Evolutionary conservation across 225 moss, liverwort and hornwort species (phyloP), one percentile per base, ranked within the genome.

Genomic region (Bryum argenteum): DNA sequence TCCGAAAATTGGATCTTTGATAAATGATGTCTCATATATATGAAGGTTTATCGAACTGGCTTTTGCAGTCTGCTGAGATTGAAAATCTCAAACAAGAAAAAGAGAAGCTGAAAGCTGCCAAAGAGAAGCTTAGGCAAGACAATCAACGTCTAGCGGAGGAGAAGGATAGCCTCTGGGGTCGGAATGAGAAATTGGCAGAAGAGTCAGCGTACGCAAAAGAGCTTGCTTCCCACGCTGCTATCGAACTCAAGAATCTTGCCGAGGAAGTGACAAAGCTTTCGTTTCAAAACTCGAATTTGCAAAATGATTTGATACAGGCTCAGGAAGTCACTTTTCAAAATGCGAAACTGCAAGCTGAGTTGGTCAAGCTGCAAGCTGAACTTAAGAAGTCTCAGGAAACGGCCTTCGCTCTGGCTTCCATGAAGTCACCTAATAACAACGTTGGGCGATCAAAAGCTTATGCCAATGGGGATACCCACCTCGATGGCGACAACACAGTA

Each of bases 251-350:
- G 76, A 96, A 96, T 74, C 85, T 96, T 70, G 96, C 96, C 20
- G 93, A 96, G 64, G 96, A 96, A 87, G 93, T 96, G 45, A 96
- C 96, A n/a, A 96, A 93, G 69, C 87, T 96, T 38, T 96, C 96
- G 9, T 96, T 89, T 71, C 92, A 91, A 63, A 96, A 96, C 72
- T 82, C 93, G n/a, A 93, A 93, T 41, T 58, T 96, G 33, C 89
- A 91, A 65, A 96, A 84, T 60, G 96, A 96, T 61, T 82, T 96
- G 67, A 81, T 86, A 47, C 74, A 80, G 68, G 80, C 80, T 44
- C 82, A 86, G 71, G 82, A 86, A 79, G 67, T 80, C 60, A 80
- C 82, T 52, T 86, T 80, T 19, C 92, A 93, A 58, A 93, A 96
- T 70, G 91, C 93, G 14, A 93, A 93, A 72, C 72, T 96, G 66